Conservation (phyloP, 306 rosid species). For the Prinsepia uniflora region DNA sequence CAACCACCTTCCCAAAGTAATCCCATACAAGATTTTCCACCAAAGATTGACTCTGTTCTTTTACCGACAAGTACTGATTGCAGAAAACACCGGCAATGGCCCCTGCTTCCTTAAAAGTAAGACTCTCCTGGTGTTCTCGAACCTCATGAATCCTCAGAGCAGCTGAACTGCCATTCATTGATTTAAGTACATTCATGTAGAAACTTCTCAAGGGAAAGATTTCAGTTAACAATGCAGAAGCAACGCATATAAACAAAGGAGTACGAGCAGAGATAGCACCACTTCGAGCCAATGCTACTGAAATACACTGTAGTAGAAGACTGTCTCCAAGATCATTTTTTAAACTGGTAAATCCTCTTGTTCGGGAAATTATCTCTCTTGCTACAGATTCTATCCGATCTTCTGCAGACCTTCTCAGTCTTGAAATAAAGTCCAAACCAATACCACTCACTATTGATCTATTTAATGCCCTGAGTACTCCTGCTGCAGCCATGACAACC, state of each 20-base stretch:
- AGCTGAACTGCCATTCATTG: conserved; percentile 21
- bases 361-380: conserved; percentile 37
- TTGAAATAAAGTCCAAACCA: conserved; percentile 34
- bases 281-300: conserved; percentile 64
- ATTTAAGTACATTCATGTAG: conserved; percentile 39
- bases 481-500: conserved; percentile 74
- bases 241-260: conserved; percentile 55
- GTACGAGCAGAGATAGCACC: conserved; percentile 50
- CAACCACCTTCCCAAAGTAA: conserved; percentile 54
- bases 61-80: conserved; percentile 61
- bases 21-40: conserved; percentile 80
- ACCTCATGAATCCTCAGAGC: conserved; percentile 40
- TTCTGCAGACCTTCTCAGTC: conserved; percentile 46
- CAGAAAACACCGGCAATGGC: conserved; percentile 65
- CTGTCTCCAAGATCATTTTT: conserved; percentile 31
- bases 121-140: conserved; percentile 53
- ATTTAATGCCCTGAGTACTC: conserved; percentile 55
- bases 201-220: conserved; percentile 63
- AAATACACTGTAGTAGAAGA: conserved; percentile 57
- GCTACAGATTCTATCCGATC: conserved; percentile 48
- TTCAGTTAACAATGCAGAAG: conserved; percentile 62
- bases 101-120: conserved; percentile 81
- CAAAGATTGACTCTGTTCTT: conserved; percentile 45
- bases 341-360: conserved; percentile 15
- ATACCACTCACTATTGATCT: conserved; percentile 34